Evolutionary conservation across 768 basidiomycete genomes (phyloP).

Genomic region (Xerocomus potaroensis): DNA sequence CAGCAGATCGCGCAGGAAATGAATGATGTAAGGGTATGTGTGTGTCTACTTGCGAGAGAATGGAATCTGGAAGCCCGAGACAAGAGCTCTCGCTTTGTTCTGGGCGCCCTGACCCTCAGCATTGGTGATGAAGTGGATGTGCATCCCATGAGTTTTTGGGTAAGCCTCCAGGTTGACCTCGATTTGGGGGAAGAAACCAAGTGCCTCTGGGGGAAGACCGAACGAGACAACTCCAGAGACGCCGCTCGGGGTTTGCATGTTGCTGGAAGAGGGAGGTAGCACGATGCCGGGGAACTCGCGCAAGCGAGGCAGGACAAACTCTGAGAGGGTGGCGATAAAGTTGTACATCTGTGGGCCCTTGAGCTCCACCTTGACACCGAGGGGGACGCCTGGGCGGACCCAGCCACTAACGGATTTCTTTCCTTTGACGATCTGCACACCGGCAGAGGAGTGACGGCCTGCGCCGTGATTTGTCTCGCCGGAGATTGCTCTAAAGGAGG

Average conservation of each 20-base stretch:
- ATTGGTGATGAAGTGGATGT: conserved; percentile 91
- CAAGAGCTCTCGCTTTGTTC: conserved; percentile 77
- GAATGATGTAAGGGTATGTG: neutral
- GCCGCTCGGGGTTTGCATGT: conserved; percentile 65
- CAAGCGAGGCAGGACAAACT: conserved; percentile 93
- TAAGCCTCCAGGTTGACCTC: conserved; percentile 93
- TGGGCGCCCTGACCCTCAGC: conserved; percentile 86
- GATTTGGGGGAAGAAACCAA: conserved; percentile 92
- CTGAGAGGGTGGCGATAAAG: conserved; percentile 81
- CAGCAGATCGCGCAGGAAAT: conserved; percentile 2
- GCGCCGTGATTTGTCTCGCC: conserved; percentile 77
- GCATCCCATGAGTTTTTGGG: conserved; percentile 82
- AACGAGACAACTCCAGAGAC: conserved; percentile 88
- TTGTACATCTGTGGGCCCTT: conserved; percentile 93
- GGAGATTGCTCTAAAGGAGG: conserved; percentile 81
- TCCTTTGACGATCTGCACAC: conserved; percentile 74
- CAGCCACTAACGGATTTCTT: conserved; percentile 72
- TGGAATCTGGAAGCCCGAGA: conserved; percentile 92
- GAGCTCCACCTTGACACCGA: conserved; percentile 87
- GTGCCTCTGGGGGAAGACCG: conserved; percentile 77
- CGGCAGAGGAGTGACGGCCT: conserved; percentile 62
- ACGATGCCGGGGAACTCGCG: conserved; percentile 85
- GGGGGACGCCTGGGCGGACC: conserved; percentile 77
- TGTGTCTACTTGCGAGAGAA: conserved; percentile 51
- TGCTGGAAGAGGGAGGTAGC: conserved; percentile 71